A percentile compares a stretch with the other conserved stretches of the same genome.
Evolutionary conservation across 202 grass and related monocot species (phyloP).

Genomic region (Musa balbisiana): DNA sequence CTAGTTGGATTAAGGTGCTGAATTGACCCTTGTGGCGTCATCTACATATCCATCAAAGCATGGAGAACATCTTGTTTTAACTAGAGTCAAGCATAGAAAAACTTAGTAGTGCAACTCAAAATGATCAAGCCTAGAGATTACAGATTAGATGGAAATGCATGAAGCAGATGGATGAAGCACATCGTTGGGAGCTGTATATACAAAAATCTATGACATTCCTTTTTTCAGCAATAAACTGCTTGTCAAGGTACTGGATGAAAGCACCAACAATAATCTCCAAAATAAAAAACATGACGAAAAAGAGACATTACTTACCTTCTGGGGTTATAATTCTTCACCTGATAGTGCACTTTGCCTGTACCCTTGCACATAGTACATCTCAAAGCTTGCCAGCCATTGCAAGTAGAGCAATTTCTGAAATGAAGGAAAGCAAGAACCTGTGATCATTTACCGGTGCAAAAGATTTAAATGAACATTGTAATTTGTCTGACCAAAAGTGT

Average conservation of each 20-base stretch:
- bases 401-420: slow-evolving; percentile 26
- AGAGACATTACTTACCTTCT: slow-evolving; percentile 11
- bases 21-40: no score
- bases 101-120: no score
- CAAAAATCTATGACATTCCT: neutral
- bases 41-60: no score
- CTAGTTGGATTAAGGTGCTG: no score
- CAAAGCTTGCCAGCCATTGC: slow-evolving; percentile 34
- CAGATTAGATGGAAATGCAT: no score
- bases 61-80: no score
- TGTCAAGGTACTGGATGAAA: neutral
- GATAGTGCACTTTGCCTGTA: slow-evolving; percentile 25
- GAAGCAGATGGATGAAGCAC: no score
- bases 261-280: neutral
- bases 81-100: no score
- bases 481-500: neutral
- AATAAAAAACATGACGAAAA: neutral
- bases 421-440: neutral
- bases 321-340: slow-evolving; percentile 30
- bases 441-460: neutral
- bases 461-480: neutral
- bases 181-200: neutral
- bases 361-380: slow-evolving; percentile 37
- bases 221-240: neutral
- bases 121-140: no score